A percentile compares a stretch with the other conserved stretches of the same genome.
phyloP scores from a whole-genome alignment of 208 protist genomes.

The Leishmania martiniquensis region DNA sequence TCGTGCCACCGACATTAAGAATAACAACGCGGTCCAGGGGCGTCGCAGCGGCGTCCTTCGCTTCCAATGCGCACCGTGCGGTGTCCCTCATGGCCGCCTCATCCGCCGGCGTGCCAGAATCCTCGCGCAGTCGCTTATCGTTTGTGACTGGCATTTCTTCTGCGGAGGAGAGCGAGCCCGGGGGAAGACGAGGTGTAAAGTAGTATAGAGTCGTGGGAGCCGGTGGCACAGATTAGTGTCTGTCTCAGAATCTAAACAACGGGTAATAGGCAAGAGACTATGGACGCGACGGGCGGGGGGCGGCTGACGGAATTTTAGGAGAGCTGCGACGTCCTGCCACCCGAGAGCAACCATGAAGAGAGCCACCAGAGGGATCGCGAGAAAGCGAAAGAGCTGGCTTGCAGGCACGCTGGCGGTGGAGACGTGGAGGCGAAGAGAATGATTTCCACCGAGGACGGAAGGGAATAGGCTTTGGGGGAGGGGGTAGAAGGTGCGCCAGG shows the following conservation, averaged over 20 bases:
- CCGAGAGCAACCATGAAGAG: background rate
- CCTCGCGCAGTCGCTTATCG: conserved; percentile 16
- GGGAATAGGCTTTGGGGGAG: background rate
- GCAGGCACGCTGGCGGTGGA: background rate
- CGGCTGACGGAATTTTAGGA: background rate
- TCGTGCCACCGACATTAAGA: conserved; percentile 79
- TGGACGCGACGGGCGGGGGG: background rate
- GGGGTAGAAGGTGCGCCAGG: background rate
- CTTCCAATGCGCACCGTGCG: conserved; percentile 4
- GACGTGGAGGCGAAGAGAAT: background rate
- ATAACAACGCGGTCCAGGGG: conserved; percentile 38
- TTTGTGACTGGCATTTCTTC: conserved; percentile 3
- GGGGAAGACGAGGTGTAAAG: background rate
- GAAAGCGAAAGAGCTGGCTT: background rate
- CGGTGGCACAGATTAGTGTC: conserved; percentile 13
- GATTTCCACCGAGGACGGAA: background rate
- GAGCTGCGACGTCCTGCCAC: background rate
- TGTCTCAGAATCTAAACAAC: background rate
- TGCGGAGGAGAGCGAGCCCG: background rate
- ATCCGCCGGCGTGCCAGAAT: conserved; percentile 8
- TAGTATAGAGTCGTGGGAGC: background rate
- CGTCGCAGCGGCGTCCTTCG: conserved; percentile 13
- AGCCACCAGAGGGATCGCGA: background rate
- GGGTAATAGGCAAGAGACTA: background rate
- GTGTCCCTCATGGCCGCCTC: conserved; percentile 14